Evolutionary conservation across 148 eudicot genomes (phyloP), one percentile per base, ranked within the genome.

Genomic region (Chenopodium berlandieri): DNA sequence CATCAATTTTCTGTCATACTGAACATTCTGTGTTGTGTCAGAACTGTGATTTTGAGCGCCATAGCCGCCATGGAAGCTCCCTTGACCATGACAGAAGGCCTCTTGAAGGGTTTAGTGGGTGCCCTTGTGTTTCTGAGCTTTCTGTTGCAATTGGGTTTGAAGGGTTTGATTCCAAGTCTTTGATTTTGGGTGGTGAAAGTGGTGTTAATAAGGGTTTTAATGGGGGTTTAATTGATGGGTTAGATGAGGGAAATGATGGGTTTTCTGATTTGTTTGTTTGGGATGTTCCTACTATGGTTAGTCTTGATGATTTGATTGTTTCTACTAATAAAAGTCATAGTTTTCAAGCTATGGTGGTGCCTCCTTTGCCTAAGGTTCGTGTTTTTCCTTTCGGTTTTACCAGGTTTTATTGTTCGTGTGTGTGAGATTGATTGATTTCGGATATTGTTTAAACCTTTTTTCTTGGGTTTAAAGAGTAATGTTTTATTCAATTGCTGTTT

Each of bases 1-100:
- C 92, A 34, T 82, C 93, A 4, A 89, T 94, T 30, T 81, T 88
- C 75, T 93, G 97, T 67, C 73, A 86, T 25, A 88, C 93, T 0
- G 89, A 94, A 2, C 68, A 80, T 30, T 83, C 82, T 20, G 89
- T 92, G 2, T 83, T 93, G 8, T 94, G 98, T 63, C 98, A 93
- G 74, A 94, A 94, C 60, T 94, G 98, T 69, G 98, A 94, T 63
- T 94, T 88, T 87, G 98, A 92, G 58, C 12, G 76, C 4, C 98
- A 94, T 81, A 81, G 32, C 4, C 23, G 1, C 4, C 52, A 8
- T 2, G 70, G 75, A 1, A 66, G 62, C 8, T 50, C 47, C 4
- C 9, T 0, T 17, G 71, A 84, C 7, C 97, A 94, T 80, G 91
- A 93, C 30, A 87, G 97, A 30, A 80, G 98, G 73, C 90, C 97